Evolutionary conservation across 306 rosid genomes (phyloP).

Genomic region (Trifolium repens): DNA sequence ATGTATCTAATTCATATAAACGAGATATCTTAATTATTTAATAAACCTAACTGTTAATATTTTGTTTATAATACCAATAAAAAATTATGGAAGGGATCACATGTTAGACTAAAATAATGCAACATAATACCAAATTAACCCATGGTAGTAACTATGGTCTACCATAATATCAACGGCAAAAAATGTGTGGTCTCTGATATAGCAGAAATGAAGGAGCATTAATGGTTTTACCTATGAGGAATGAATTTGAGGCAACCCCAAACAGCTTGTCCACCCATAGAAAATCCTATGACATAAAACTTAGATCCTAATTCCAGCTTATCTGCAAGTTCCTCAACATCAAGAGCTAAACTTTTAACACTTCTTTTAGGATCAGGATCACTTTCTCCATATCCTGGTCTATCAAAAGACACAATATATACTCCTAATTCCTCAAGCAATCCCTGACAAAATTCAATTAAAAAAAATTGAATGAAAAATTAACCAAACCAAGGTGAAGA

Average conservation of each 20-base stretch:
- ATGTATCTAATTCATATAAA: no score
- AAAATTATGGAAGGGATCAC: no score
- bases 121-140: no score
- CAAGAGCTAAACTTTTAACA: constrained; percentile 48
- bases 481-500: background rate
- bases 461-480: background rate
- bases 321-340: constrained; percentile 59
- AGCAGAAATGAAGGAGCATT: background rate
- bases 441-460: constrained; percentile 43
- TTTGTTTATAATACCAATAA: no score
- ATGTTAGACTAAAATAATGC: no score
- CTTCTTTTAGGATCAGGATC: constrained; percentile 49
- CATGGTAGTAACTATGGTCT: no score
- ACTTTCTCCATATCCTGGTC: constrained; percentile 61
- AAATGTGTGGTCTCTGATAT: background rate
- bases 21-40: no score
- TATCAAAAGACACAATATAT: constrained; percentile 54
- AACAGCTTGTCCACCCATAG: constrained; percentile 53
- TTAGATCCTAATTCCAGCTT: constrained; percentile 49
- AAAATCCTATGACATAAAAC: constrained; percentile 52
- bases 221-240: constrained; percentile 46
- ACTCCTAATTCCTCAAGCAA: constrained; percentile 46
- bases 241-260: constrained; percentile 60
- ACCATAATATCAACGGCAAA: no score
- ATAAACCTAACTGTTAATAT: no score